Percentiles rank a stretch among this genome's conserved stretches.
These are phyloP conservation scores for Backusella luteola DNA, from an alignment of 192 early-diverging fungal species.

Conservation along the genomic window DNA sequence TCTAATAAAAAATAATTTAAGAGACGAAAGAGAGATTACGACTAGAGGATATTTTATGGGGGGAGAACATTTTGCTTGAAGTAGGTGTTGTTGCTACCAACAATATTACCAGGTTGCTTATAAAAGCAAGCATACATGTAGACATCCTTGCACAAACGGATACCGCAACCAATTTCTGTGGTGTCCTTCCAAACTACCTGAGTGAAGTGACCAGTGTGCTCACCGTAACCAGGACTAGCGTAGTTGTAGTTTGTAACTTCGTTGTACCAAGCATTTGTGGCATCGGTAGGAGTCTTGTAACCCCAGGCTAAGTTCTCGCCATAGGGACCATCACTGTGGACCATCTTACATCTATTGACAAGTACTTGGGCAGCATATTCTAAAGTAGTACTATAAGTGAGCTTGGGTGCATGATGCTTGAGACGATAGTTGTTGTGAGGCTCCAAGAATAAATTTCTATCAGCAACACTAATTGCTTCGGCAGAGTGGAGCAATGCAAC, in stretches of 20 bases:
- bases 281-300: constrained; percentile 29
- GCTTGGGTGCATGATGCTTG: constrained; percentile 30
- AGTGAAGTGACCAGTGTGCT: constrained; percentile 46
- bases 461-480: not conserved
- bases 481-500: not conserved
- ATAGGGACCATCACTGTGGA: constrained; percentile 35
- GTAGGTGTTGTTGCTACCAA: constrained; percentile 8
- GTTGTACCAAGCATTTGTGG: constrained; percentile 44
- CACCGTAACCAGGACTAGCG: constrained; percentile 32
- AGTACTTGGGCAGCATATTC: constrained; percentile 37
- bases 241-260: constrained; percentile 43
- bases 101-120: constrained; percentile 39
- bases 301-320: constrained; percentile 48
- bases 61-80: constrained; percentile 34
- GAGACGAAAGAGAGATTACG: not conserved
- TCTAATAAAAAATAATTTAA: not conserved
- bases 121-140: constrained; percentile 45
- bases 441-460: constrained; percentile 14
- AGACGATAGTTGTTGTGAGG: constrained; percentile 44
- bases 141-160: constrained; percentile 18
- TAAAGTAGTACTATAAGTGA: constrained; percentile 38
- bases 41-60: not conserved
- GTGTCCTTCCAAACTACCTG: constrained; percentile 40
- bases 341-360: constrained; percentile 37
- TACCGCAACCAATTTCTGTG: constrained; percentile 35